Evolutionary conservation across 1,284 basidiomycete species (phyloP).

Genomic region (Coniferiporia sulphurascens): DNA sequence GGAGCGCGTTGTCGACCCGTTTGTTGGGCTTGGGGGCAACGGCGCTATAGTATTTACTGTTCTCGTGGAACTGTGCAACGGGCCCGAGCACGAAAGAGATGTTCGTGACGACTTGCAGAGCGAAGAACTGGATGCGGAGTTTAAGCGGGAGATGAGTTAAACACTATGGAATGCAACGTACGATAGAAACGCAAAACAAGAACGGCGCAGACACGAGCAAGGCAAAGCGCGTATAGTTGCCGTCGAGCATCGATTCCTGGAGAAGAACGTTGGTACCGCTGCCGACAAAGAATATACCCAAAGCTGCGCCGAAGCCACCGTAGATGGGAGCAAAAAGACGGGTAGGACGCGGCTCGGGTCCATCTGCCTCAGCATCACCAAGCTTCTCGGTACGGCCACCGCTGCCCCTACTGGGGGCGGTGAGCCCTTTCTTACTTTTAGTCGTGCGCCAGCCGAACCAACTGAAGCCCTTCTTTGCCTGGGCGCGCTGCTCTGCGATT

Average conservation of each 20-base stretch:
- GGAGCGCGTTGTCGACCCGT: constrained; percentile 55
- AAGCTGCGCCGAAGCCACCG: constrained; percentile 63
- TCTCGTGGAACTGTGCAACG: constrained; percentile 71
- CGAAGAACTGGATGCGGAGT: constrained; percentile 48
- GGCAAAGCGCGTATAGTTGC: constrained; percentile 55
- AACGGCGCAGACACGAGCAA: constrained; percentile 62
- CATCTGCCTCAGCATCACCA: constrained; percentile 46
- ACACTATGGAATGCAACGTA: constrained; percentile 36
- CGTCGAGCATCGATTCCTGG: constrained; percentile 65
- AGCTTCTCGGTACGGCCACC: constrained; percentile 32
- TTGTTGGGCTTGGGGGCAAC: constrained; percentile 53
- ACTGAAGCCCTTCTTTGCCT: constrained; percentile 12
- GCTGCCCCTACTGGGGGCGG: constrained; percentile 29
- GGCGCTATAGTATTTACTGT: constrained; percentile 69
- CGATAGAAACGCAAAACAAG: constrained; percentile 64
- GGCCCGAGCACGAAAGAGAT: constrained; percentile 65
- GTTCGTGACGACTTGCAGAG: constrained; percentile 56
- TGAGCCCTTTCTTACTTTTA: constrained; percentile 11
- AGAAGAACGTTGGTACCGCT: constrained; percentile 56
- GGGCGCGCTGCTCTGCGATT: background rate
- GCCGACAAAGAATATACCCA: constrained; percentile 59
- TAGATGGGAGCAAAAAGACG: constrained; percentile 78
- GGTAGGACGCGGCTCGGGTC: constrained; percentile 46
- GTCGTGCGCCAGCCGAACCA: constrained; percentile 20
- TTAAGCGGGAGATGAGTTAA: background rate